Evolutionary conservation across 2,329 filamentous ascomycete species (phyloP).

Genomic region (Knufia fluminis): DNA sequence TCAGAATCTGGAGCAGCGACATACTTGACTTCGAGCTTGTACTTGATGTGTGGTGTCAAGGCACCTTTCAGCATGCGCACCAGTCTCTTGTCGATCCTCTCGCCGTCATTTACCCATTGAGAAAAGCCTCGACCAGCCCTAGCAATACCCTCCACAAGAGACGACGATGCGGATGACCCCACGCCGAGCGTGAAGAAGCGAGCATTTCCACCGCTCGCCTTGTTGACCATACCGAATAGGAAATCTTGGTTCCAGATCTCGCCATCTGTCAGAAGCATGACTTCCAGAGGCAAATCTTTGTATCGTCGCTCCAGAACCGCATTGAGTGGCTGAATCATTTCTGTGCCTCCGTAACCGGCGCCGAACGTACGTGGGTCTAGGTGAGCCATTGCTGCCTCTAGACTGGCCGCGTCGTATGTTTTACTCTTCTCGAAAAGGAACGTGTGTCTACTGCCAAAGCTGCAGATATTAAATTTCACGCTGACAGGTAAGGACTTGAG

Average conservation of each 20-base stretch:
- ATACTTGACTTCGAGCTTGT: constrained; percentile 49
- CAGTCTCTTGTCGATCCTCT: constrained; percentile 60
- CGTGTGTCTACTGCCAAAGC: constrained; percentile 40
- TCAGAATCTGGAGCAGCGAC: constrained; percentile 31
- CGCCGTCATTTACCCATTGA: constrained; percentile 52
- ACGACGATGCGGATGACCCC: constrained; percentile 45
- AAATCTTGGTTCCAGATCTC: constrained; percentile 42
- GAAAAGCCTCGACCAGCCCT: constrained; percentile 50
- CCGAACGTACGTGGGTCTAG: constrained; percentile 30
- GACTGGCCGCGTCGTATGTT: constrained; percentile 37
- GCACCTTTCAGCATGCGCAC: constrained; percentile 66
- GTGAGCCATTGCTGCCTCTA: constrained; percentile 37
- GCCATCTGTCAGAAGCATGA: constrained; percentile 51
- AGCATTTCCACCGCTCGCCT: constrained; percentile 33
- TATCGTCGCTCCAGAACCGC: constrained; percentile 29
- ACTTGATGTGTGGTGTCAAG: constrained; percentile 56
- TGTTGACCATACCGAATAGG: constrained; percentile 42
- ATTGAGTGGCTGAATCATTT: constrained; percentile 42
- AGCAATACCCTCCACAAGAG: constrained; percentile 51
- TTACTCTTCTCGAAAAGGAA: constrained; percentile 43
- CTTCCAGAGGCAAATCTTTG: constrained; percentile 39
- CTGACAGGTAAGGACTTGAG: constrained; percentile 50
- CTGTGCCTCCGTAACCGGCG: constrained; percentile 46
- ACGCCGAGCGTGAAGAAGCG: constrained; percentile 52
- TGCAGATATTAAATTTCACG: constrained; percentile 50